These are phyloP conservation scores for Oryza longistaminata DNA, from an alignment of 176 grass and related monocot species.

Conservation along the genomic window DNA sequence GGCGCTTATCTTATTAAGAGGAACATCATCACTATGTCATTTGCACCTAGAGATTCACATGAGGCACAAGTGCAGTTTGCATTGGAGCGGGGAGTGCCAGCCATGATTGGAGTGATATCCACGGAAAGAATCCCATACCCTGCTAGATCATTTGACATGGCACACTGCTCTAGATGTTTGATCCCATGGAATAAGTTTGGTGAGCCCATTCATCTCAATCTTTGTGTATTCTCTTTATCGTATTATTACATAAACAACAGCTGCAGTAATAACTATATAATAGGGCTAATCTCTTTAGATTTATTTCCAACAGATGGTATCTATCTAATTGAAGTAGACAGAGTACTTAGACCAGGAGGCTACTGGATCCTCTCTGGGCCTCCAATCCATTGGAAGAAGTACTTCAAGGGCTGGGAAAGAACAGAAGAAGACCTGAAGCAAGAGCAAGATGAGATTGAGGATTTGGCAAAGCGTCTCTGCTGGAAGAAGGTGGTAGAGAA, in stretches of 20 bases:
- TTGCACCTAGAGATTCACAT: constrained; percentile 87
- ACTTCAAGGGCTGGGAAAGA: constrained; percentile 83
- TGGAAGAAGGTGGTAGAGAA: constrained; percentile 92
- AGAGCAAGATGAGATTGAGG: constrained; percentile 87
- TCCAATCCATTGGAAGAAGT: constrained; percentile 76
- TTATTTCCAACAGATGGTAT: constrained; percentile 48
- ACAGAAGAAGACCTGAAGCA: constrained; percentile 82
- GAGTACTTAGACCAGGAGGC: constrained; percentile 81
- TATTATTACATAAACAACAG: constrained; percentile 10
- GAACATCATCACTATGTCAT: constrained; percentile 80
- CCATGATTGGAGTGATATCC: constrained; percentile 80
- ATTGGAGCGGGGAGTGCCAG: constrained; percentile 74
- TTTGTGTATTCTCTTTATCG: neutral
- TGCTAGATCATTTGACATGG: constrained; percentile 89
- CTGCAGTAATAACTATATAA: neutral
- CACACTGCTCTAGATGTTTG: constrained; percentile 89
- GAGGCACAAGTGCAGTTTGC: constrained; percentile 91
- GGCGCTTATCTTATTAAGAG: constrained; percentile 85
- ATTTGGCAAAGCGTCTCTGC: constrained; percentile 65
- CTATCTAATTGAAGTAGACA: constrained; percentile 83
- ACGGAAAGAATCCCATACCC: constrained; percentile 77
- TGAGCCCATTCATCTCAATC: constrained; percentile 24
- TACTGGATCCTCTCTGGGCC: constrained; percentile 93
- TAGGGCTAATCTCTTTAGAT: neutral
- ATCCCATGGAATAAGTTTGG: constrained; percentile 84